Base-by-base conservation (phyloP, 768 basidiomycete species). In the Chalciporus piperatus region DNA sequence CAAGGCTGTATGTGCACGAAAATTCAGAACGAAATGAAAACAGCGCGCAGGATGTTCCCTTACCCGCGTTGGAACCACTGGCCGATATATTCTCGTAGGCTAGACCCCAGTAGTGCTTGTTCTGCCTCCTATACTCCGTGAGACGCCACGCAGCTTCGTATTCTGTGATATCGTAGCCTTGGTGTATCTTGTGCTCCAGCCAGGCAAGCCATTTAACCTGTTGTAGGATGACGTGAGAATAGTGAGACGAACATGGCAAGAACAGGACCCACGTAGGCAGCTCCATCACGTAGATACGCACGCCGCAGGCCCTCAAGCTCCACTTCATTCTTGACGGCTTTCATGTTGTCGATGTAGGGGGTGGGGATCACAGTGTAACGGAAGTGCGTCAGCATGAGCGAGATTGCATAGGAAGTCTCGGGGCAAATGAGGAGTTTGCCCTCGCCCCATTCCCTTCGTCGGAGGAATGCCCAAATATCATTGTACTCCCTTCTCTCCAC, bases 41-140 rank as follows among this genome's bases (percentile, higher is more conserved):
- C 30, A 37, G 23, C 40, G 25, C 39, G 32, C 19, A 53, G 0
- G 10, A 38, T 37, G n/a, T 37, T 30, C 14, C 63, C 77, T 55
- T 50, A 81, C 81, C 82, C 49, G 91, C 95, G 65, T 99, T 96
- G 3, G 89, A 77, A 3, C 95, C 96, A 35, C 81, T 84, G 2
- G 90, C 96, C 20, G 87, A 90, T 54, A 98, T 96, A 49, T 85
- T 90, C 69, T 90, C 88, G 58, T 94, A 94, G 6, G 92, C 92
- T 16, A 90, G 81, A 6, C 91, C 90, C 82, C 84, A 84, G 64
- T 85, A 92, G 57, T 87, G 72, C 70, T 85, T 84, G 58, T 80
- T 76, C 62, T 82, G 77, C 61, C 81, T 74, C 54, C 92, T 77
- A 66, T 81, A 90, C 69, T 89, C 84, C 0, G 84, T 87, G 50